Base-by-base conservation (phyloP, 2,329 filamentous ascomycete genomes). In the Lithohypha guttulata region DNA sequence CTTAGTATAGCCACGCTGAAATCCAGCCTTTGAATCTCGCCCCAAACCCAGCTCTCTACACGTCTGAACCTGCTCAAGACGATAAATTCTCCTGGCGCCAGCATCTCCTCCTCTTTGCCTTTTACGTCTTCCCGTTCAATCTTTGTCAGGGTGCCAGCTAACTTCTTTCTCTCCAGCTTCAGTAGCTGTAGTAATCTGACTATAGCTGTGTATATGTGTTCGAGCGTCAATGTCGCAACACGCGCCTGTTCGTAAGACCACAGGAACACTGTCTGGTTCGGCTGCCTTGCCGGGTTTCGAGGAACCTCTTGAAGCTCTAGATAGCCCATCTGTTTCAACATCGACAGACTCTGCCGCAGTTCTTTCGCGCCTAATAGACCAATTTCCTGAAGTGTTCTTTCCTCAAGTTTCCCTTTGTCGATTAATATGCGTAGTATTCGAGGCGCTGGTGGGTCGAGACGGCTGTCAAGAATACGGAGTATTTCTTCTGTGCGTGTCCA, bases 291-390 rank as follows among this genome's bases (percentile, higher is more conserved):
- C 48, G 81, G 81, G 53, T 96, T 89, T 49, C 84, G 83, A 1
- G 91, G 91, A 1, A 98, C 81, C 63, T 98, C 91, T 59, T 98
- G 91, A 4, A 93, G 76, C 50, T 96, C 85, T 9, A 94, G 77
- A 44, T 91, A 79, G 2, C 91, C 89, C 13, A 78, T 77, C 58
- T 85, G 79, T 51, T 93, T 84, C 71, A 98, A 83, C 45, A 79
- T 77, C 10, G 84, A 79, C 60, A 96, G 79, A 46, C 86, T 81
- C 42, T 80, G 77, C 32, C 91, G 84, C 17, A 96, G 76, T 38
- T 94, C 84, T 42, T 81, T 78, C 52, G 89, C 84, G 42, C 81
- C 81, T 67, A 95, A 80, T 44, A 98, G 73, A 38, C 82, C 83
- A 41, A 86, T 71, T 34, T 79, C 78, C 25, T 83, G 81, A 9